Conservation (phyloP, 1,284 basidiomycete genomes). For the Apiotrichum brassicae region DNA sequence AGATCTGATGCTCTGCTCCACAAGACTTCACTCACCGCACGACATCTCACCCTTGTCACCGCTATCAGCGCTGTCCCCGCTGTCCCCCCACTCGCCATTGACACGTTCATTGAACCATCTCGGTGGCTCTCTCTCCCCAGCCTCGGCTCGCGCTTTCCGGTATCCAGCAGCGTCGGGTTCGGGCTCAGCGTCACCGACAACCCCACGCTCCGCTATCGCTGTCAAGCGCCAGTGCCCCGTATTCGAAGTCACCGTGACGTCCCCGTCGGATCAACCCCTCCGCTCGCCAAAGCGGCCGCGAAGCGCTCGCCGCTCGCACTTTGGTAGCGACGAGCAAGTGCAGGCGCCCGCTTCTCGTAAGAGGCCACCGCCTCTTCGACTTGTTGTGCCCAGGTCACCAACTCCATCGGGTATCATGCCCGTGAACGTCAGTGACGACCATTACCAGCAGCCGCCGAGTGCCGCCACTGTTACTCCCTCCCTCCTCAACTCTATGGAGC, state of each 20-base stretch:
- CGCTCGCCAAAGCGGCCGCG: conserved; percentile 2
- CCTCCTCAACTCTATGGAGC: conserved; percentile 9
- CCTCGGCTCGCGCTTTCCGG: background rate
- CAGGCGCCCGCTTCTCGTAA: background rate
- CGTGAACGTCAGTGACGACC: background rate
- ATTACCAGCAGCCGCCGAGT: background rate
- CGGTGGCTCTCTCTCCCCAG: background rate
- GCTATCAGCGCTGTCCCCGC: background rate
- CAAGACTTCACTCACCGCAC: conserved; percentile 2
- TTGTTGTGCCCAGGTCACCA: background rate
- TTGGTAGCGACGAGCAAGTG: background rate
- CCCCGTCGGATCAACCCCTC: background rate
- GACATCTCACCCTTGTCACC: conserved; percentile 5
- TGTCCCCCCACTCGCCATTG: background rate
- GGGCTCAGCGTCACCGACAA: background rate
- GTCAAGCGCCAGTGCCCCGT: background rate
- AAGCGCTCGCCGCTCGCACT: background rate
- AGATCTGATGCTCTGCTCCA: conserved; percentile 9
- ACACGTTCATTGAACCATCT: background rate
- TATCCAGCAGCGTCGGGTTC: background rate
- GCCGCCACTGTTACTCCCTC: conserved; percentile 5
- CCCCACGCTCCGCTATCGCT: background rate
- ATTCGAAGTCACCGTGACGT: background rate
- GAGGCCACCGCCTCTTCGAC: background rate
- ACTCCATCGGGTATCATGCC: background rate